Base-by-base conservation (phyloP, 1,139 yeast genomes). In the Candida frijolesensis region DNA sequence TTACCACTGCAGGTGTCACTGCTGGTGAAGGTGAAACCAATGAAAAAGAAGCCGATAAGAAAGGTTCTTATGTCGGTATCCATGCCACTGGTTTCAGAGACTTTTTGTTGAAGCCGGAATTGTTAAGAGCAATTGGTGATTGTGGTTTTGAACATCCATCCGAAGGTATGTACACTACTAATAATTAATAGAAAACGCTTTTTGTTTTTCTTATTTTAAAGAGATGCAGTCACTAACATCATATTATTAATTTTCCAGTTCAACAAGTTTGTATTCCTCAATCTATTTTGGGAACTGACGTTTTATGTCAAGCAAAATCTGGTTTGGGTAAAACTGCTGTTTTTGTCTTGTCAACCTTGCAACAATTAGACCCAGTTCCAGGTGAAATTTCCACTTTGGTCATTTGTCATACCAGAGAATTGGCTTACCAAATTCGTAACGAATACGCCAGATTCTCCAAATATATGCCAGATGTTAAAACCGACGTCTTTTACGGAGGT, bases 81-180 rank as follows among this genome's bases (percentile, higher is more conserved):
- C 98, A 94, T 73, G 94, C 98, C 60, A 92, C 98, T 57, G 97
- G 98, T 70, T 94, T 94, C 85, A 90, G 96, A 76, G 99, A 94
- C 75, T 94, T 94, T 75, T 79, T 94, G 66, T 82, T 94, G 72
- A 94, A 94, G 78, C 97, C 98, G 27, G 99, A 94, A 74, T 82
- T 94, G 63, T 82, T 94, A 64, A 87, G 99, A 76, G 99, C 99
- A 59, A 94, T 94, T 68, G 96, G 94, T 62, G 99, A 94, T 75
- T 91, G 97, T 80, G 99, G 99, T 80, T 94, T 94, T 69, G 99
- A 94, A 79, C 99, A 94, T 79, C 99, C 99, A 60, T 91, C 97
- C 57, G 99, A 94, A 86, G 96, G 94, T 87, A 76, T 82, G 92
- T 86, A 73, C 68, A 37, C 44, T 14, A 8, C 18, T 19, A 19